A percentile compares a stretch with the other conserved stretches of the same genome.
Conservation (phyloP, 2,329 filamentous ascomycete species). For the Coniochaeta sp. region DNA sequence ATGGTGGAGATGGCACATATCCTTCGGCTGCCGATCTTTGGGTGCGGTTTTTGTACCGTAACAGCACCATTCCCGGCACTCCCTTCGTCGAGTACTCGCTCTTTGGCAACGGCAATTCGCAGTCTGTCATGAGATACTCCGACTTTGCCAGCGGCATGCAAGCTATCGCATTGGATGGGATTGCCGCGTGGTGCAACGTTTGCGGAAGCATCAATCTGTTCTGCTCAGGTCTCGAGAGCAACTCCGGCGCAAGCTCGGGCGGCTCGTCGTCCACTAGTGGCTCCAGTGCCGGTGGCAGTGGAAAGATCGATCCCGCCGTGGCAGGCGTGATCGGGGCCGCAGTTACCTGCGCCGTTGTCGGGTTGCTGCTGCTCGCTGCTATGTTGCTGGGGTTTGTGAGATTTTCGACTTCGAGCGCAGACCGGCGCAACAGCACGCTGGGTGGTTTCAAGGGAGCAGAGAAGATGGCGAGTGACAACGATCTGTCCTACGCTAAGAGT, state of each 20-base stretch:
- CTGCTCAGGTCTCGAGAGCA: conserved; percentile 21
- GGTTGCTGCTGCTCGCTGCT: conserved; percentile 13
- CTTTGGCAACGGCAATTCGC: conserved; percentile 27
- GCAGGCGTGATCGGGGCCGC: conserved; percentile 40
- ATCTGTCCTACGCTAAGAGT: conserved; percentile 29
- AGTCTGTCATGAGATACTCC: conserved; percentile 26
- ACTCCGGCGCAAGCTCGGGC: conserved; percentile 1
- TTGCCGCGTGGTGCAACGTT: conserved; percentile 34
- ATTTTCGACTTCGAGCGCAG: conserved; percentile 13
- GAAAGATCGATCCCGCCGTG: conserved; percentile 25
- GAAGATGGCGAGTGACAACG: conserved; percentile 35
- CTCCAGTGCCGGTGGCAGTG: not conserved
- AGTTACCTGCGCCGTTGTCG: conserved; percentile 26
- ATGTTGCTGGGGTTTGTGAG: conserved; percentile 17
- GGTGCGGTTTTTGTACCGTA: conserved; percentile 51
- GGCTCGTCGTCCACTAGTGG: not conserved
- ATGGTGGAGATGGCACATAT: conserved; percentile 20
- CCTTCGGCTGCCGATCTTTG: conserved; percentile 31
- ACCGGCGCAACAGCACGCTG: conserved; percentile 8
- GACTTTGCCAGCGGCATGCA: conserved; percentile 31
- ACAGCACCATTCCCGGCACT: conserved; percentile 30
- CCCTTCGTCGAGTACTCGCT: conserved; percentile 29
- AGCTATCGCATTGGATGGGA: conserved; percentile 22
- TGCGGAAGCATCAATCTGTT: conserved; percentile 30
- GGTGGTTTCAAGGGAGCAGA: conserved; percentile 37